These are phyloP conservation scores for Mycena indigotica DNA, from an alignment of 768 basidiomycete genomes.

Conservation along the genomic window DNA sequence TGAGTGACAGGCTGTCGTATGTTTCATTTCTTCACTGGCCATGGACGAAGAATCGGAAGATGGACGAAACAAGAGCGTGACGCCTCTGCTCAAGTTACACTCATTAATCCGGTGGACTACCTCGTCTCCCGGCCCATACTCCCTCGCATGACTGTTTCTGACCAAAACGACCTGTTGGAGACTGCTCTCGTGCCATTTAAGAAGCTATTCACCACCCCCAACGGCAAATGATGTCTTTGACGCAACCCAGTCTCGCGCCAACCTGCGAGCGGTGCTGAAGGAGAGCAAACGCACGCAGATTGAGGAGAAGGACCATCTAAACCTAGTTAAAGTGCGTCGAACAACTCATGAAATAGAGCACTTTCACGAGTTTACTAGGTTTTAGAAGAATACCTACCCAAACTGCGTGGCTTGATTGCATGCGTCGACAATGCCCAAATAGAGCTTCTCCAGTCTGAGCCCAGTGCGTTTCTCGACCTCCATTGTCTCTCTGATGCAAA, in stretches of 20 bases:
- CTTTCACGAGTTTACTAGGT: constrained; percentile 66
- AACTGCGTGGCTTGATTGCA: constrained; percentile 69
- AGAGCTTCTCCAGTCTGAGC: constrained; percentile 64
- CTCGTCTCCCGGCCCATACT: constrained; percentile 40
- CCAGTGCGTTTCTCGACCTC: constrained; percentile 69
- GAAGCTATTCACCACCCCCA: constrained; percentile 52
- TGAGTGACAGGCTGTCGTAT: too few relatives aligned
- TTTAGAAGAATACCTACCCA: constrained; percentile 87
- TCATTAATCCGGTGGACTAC: constrained; percentile 41
- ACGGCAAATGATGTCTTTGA: constrained; percentile 57
- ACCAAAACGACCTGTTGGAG: constrained; percentile 31
- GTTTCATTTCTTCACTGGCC: too few relatives aligned
- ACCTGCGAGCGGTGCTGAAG: constrained; percentile 78
- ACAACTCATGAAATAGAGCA: constrained; percentile 46
- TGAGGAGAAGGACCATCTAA: constrained; percentile 77
- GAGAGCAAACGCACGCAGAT: constrained; percentile 70
- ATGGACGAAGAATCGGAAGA: too few relatives aligned
- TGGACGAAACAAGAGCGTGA: too few relatives aligned
- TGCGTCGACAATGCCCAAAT: constrained; percentile 76
- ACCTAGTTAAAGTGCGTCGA: constrained; percentile 75
- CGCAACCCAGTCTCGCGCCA: constrained; percentile 79
- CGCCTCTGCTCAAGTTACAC: constrained; percentile 11
- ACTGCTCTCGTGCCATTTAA: constrained; percentile 48
- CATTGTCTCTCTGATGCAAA: constrained; percentile 5
- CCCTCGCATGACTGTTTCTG: constrained; percentile 42